A percentile compares a stretch with the other conserved stretches of the same genome.
phyloP scores from a whole-genome alignment of 352 stramenopile species.

The Pelagophyceae sp. region DNA sequence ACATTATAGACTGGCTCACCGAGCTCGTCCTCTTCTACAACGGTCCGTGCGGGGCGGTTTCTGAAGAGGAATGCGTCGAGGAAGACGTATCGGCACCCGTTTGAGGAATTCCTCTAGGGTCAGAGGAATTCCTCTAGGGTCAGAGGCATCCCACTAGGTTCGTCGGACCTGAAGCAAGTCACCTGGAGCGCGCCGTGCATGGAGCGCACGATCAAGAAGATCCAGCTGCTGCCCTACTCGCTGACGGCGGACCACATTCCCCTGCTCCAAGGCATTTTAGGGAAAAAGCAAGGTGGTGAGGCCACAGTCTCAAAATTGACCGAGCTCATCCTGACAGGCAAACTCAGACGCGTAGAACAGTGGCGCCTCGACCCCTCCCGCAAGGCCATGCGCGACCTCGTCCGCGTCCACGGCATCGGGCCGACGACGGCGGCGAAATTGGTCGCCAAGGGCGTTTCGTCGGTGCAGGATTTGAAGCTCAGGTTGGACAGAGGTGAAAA shows the following conservation, averaged over 20 bases:
- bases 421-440: conserved; percentile 7
- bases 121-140: too few relatives aligned
- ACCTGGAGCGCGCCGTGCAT: too few relatives aligned
- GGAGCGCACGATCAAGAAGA: conserved; percentile 1
- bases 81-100: too few relatives aligned
- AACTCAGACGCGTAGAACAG: neutral
- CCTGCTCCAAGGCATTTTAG: neutral
- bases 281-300: neutral
- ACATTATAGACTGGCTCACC: too few relatives aligned
- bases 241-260: neutral
- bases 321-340: conserved; percentile 12
- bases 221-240: neutral
- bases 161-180: too few relatives aligned
- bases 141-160: too few relatives aligned
- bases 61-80: too few relatives aligned
- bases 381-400: neutral
- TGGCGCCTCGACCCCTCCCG: neutral
- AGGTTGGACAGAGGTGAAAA: too few relatives aligned
- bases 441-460: neutral
- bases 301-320: conserved; percentile 8
- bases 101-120: too few relatives aligned
- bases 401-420: conserved; percentile 20
- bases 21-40: too few relatives aligned
- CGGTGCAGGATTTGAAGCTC: too few relatives aligned
- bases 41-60: too few relatives aligned